A percentile compares a stretch with the other conserved stretches of the same genome.
Conservation (phyloP, 768 basidiomycete genomes). For the Hemileccinum impolitum region DNA sequence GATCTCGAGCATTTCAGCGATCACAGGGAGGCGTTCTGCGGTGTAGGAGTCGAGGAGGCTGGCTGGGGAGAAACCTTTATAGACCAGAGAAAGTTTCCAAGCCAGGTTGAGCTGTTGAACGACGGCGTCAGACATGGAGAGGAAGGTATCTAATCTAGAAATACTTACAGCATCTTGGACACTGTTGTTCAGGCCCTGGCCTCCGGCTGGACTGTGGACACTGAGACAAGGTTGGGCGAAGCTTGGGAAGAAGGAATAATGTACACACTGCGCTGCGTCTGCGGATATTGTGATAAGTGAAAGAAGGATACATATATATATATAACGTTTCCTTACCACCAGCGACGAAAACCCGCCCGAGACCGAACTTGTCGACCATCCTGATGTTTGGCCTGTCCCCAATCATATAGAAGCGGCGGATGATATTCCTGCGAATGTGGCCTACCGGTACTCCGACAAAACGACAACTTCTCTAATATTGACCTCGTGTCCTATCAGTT, state of each 20-base stretch:
- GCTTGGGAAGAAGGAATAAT: background rate
- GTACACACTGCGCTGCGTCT: slow-evolving; percentile 46
- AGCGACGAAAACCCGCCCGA: slow-evolving; percentile 44
- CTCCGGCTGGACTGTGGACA: slow-evolving; percentile 23
- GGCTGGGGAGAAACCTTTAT: slow-evolving; percentile 33
- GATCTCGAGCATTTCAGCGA: slow-evolving; percentile 42
- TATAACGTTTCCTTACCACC: slow-evolving; percentile 36
- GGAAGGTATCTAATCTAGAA: background rate
- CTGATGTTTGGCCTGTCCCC: slow-evolving; percentile 42
- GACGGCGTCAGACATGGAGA: background rate
- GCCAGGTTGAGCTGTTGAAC: slow-evolving; percentile 36
- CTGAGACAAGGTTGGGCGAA: slow-evolving; percentile 4
- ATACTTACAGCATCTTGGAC: slow-evolving; percentile 37
- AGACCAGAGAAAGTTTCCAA: slow-evolving; percentile 45
- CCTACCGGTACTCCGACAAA: slow-evolving; percentile 30
- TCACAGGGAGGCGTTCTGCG: slow-evolving; percentile 43
- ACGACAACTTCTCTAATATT: slow-evolving; percentile 28
- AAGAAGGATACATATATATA: too few species aligned
- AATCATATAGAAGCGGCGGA: slow-evolving; percentile 3
- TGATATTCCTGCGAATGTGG: slow-evolving; percentile 2
- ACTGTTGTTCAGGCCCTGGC: slow-evolving; percentile 36
- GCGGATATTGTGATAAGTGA: background rate
- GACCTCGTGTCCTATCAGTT: slow-evolving; percentile 27
- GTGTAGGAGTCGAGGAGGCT: slow-evolving; percentile 40
- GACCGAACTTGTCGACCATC: slow-evolving; percentile 41